These are phyloP conservation scores for Capsella bursapastoris DNA, from an alignment of 345 rosid species.

Conservation along the genomic window DNA sequence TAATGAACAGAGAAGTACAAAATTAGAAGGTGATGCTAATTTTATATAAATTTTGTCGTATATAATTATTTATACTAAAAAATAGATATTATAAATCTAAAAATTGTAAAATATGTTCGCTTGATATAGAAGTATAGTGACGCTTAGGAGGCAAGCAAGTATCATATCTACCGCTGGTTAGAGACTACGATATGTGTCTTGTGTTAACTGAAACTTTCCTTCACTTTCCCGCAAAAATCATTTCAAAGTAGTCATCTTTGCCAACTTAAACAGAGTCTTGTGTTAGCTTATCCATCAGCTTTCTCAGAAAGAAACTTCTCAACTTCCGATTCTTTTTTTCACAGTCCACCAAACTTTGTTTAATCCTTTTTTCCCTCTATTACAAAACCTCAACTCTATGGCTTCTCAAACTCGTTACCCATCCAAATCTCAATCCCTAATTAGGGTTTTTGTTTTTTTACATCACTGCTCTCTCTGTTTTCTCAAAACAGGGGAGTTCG, in stretches of 20 bases:
- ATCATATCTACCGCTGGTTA: constrained; percentile 34
- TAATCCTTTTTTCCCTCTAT: constrained; percentile 20
- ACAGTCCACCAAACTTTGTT: constrained; percentile 54
- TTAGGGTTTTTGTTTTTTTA: constrained; percentile 32
- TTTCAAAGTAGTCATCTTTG: constrained; percentile 24
- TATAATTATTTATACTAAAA: too few species aligned
- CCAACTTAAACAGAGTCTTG: constrained; percentile 25
- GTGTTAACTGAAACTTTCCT: constrained; percentile 59
- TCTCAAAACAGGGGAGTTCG: constrained; percentile 2
- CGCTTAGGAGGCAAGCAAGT: constrained; percentile 44
- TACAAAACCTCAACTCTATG: constrained; percentile 36
- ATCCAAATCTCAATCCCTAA: constrained; percentile 29
- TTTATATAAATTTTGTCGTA: not conserved
- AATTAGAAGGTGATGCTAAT: not conserved
- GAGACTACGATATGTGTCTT: not conserved
- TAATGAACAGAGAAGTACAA: constrained; percentile 18
- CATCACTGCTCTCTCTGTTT: not conserved
- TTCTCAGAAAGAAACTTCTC: constrained; percentile 54
- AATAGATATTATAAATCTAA: too few species aligned
- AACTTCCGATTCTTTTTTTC: constrained; percentile 50
- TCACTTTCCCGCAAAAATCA: constrained; percentile 66
- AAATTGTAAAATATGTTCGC: not conserved
- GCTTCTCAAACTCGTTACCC: constrained; percentile 29
- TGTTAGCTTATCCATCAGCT: constrained; percentile 43
- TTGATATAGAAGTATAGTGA: constrained; percentile 29